These are phyloP conservation scores for Microdochium paspali DNA, from an alignment of 2,329 filamentous ascomycete genomes.

Conservation along the genomic window DNA sequence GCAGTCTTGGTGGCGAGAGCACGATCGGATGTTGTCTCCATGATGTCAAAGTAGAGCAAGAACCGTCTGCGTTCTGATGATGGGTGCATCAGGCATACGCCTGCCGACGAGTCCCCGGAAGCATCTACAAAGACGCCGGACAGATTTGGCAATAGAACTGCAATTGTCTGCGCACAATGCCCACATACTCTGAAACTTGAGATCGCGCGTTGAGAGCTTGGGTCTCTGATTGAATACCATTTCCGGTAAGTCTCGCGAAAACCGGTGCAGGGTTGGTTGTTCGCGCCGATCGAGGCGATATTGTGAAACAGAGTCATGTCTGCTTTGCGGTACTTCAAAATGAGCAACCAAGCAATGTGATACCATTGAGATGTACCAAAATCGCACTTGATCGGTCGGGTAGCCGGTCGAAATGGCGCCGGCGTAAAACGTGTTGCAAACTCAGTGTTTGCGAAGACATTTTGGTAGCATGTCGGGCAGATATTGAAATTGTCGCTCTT, in stretches of 20 bases:
- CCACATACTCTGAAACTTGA: slow-evolving; percentile 68
- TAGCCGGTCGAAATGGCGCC: slow-evolving; percentile 45
- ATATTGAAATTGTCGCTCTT: slow-evolving; percentile 66
- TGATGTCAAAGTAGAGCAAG: slow-evolving; percentile 47
- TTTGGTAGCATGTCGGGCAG: slow-evolving; percentile 70
- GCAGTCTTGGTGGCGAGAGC: slow-evolving; percentile 32
- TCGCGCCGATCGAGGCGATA: slow-evolving; percentile 53
- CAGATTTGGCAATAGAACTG: slow-evolving; percentile 65
- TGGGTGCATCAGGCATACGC: slow-evolving; percentile 62
- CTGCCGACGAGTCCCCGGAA: slow-evolving; percentile 33
- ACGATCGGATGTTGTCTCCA: slow-evolving; percentile 47
- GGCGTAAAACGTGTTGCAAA: slow-evolving; percentile 60
- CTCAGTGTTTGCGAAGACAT: slow-evolving; percentile 57
- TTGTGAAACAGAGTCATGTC: slow-evolving; percentile 62
- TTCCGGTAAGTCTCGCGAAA: slow-evolving; percentile 43
- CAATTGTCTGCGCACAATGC: slow-evolving; percentile 62
- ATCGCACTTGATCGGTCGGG: slow-evolving; percentile 59
- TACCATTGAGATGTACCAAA: slow-evolving; percentile 74
- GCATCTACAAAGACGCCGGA: slow-evolving; percentile 53
- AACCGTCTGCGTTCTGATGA: slow-evolving; percentile 42
- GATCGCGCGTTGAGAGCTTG: slow-evolving; percentile 52
- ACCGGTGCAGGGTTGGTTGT: slow-evolving; percentile 48
- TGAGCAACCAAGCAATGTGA: slow-evolving; percentile 75
- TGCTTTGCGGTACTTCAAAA: slow-evolving; percentile 56
- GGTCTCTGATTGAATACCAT: slow-evolving; percentile 72